Evolutionary conservation across 2,329 filamentous ascomycete species (phyloP), one percentile per base, ranked within the genome.

Genomic region (Diaporthe sp.): DNA sequence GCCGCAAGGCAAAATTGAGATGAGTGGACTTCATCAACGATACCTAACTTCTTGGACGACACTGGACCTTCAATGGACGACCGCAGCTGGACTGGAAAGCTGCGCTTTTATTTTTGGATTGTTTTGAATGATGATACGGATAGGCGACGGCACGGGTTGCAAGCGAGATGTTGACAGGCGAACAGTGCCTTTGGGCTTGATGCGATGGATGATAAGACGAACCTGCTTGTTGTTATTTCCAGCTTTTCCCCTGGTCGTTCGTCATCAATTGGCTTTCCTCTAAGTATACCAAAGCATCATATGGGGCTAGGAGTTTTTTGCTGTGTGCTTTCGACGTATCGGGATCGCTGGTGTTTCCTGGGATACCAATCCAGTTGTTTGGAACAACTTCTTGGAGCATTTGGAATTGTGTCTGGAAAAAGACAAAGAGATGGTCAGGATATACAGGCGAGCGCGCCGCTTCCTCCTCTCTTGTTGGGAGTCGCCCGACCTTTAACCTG

Each of bases 1-100:
- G 76, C 76, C 76, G 76, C 76, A 58, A 77, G 76, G 76, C 76
- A 72, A 72, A 57, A 70, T 39, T 49, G 72, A 74, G 72, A 74
- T 65, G 71, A 67, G 37, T 51, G 47, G 47, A 73, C 57, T 57
- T 53, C 44, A 74, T 72, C 58, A 63, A 71, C 44, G 73, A 77
- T 75, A 77, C 71, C 74, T 74, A 70, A 70, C 73, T 72, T 73
- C 53, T 72, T 76, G 77, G 76, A 76, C 76, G 74, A 76, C 73
- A 74, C 67, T 63, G 71, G 61, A 76, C 75, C 76, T 76, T 53
- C 22, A 73, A 73, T 12, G 71, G 57, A 72, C 25, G 58, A 65
- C 51, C 70, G 74, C 76, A 76, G 76, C 76, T 77, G 74, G 61
- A 53, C 76, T 77, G 76, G 65, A 63, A 73, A 75, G 73, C 73